Percentiles rank a stretch among this genome's conserved stretches.
phyloP scores from a whole-genome alignment of 352 stramenopile species.

The Phytophthora tubulina region DNA sequence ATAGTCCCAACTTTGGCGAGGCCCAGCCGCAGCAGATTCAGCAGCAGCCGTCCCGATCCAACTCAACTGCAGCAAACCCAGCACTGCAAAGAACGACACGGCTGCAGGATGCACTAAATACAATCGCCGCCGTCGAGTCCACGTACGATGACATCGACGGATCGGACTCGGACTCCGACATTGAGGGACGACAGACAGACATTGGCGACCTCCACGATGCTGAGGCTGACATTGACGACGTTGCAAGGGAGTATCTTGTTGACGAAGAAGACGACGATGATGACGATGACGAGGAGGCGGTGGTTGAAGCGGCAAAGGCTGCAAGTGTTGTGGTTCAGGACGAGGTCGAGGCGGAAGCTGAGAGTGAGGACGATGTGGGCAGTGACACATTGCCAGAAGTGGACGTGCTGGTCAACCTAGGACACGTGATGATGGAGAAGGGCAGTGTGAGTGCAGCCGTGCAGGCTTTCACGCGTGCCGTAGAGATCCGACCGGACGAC shows the following conservation, averaged over 20 bases:
- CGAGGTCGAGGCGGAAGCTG: constrained; percentile 37
- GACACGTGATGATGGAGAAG: constrained; percentile 86
- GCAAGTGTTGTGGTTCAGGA: constrained; percentile 16
- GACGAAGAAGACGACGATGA: constrained; percentile 49
- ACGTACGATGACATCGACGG: constrained; percentile 63
- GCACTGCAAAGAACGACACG: constrained; percentile 38
- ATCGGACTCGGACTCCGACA: constrained; percentile 56
- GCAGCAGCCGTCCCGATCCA: constrained; percentile 38
- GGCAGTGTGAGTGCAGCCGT: constrained; percentile 79
- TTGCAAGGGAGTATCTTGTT: constrained; percentile 46
- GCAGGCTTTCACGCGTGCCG: constrained; percentile 84
- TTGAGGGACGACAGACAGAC: constrained; percentile 54
- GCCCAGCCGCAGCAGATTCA: constrained; percentile 14
- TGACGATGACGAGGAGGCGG: constrained; percentile 47
- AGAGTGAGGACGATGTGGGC: constrained; percentile 70
- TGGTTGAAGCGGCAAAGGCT: constrained; percentile 39
- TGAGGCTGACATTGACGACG: constrained; percentile 42
- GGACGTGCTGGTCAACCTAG: constrained; percentile 84
- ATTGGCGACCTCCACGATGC: constrained; percentile 58
- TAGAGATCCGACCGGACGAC: constrained; percentile 83
- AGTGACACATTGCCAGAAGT: constrained; percentile 83
- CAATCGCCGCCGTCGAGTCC: constrained; percentile 58
- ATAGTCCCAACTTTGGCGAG: constrained; percentile 41
- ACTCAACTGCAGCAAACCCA: constrained; percentile 32
- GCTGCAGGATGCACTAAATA: constrained; percentile 59